Evolutionary conservation across 176 grass and related monocot species (phyloP), one percentile per base, ranked within the genome.

Genomic region (Lolium multiflorum): DNA sequence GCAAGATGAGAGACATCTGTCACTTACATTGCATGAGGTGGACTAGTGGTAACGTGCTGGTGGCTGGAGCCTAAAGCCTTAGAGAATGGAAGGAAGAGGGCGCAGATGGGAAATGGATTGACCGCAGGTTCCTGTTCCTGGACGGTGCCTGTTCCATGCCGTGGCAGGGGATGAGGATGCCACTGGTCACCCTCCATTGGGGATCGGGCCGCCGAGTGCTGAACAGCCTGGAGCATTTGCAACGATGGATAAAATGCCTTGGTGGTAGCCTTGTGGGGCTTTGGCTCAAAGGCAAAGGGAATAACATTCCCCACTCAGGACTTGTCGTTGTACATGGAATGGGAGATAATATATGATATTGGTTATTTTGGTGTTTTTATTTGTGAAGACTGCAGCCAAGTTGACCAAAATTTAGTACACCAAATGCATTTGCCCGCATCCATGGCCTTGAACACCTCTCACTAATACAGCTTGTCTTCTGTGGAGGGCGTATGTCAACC

Each of bases 281-380:
- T 35, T 35, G 31, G 31, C 31, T 35, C 31, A 35, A 35, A 35
- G 31, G 31, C 31, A 35, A 35, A 35, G 31, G 31, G 31, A 2
- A 3, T 35, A 71, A 43, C 16, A 71, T 71, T 71, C 8, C 67
- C 67, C 17, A 20, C 9, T n/a, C 37, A 71, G 0, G 16, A 43
- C 8, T 43, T n/a, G 37, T 41, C 1, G 37, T 17, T 15, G 17
- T 71, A 71, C 38, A n/a, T 43, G 37, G 37, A 41, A 18, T 18
- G 66, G 66, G 35, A 41, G 31, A 69, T 69, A 69, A 41, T 15
- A 69, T 69, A 41, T 7, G 1, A 38, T 68, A 18, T 38, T 68
- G 15, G 67, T 71, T 71, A 21, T 12, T 71, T 71, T 71, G 38
- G 68, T 44, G 9, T 41, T 43, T 71, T 71, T 71, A 71, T 44